These are phyloP conservation scores for Erucastrum elatum DNA, from an alignment of 345 rosid genomes.

Conservation along the genomic window DNA sequence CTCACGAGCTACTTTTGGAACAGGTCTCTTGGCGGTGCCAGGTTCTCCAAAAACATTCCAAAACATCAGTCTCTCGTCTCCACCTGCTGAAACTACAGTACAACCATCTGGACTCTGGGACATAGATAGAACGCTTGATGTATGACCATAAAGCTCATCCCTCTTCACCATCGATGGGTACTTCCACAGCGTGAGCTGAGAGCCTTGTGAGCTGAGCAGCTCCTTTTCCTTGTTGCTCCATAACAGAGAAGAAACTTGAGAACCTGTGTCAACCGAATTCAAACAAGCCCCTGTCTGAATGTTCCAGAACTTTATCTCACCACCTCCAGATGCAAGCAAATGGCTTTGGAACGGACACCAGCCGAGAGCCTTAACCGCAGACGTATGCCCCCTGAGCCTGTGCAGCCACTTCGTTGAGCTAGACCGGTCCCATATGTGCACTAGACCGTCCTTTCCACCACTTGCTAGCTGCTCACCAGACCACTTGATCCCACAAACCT, in stretches of 20 bases:
- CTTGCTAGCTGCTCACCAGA: neutral
- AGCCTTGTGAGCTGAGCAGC: neutral
- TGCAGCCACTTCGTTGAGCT: neutral
- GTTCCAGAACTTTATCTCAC: neutral
- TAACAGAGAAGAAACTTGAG: neutral
- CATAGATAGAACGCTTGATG: neutral
- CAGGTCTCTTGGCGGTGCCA: neutral
- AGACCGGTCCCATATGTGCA: neutral
- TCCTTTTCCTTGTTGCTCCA: neutral
- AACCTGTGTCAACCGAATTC: neutral
- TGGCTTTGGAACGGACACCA: neutral
- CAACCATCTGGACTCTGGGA: neutral
- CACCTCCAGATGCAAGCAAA: neutral
- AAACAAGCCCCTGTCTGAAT: neutral
- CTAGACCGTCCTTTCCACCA: neutral
- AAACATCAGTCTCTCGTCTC: neutral
- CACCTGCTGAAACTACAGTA: neutral
- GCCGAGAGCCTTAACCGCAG: neutral
- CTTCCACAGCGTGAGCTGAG: neutral
- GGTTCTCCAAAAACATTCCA: neutral
- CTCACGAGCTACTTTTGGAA: neutral
- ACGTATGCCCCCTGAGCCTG: neutral
- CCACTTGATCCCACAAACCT: slow-evolving; percentile 4
- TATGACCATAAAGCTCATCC: neutral
- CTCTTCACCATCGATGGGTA: neutral